Conservation (phyloP, 1,284 basidiomycete species). For the Tilletia caries region DNA sequence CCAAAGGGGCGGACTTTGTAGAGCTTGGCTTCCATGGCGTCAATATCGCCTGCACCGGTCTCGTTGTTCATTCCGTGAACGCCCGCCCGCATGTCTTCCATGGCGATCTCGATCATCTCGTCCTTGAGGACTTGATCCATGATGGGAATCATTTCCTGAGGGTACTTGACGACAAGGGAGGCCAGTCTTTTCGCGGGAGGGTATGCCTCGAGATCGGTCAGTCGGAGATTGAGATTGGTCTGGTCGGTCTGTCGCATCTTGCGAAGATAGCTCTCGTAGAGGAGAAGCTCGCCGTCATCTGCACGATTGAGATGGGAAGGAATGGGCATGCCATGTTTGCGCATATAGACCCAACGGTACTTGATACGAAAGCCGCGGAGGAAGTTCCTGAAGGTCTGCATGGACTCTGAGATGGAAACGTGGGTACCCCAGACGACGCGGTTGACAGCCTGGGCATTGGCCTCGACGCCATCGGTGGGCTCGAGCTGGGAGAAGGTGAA, state of each 20-base stretch:
- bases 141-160: conserved; percentile 91
- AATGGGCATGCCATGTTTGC: conserved; percentile 61
- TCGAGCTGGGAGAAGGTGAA: conserved; percentile 39
- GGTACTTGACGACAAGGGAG: conserved; percentile 72
- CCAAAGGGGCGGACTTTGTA: conserved; percentile 93
- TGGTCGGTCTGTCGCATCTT: conserved; percentile 81
- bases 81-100: conserved; percentile 67
- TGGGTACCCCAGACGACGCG: conserved; percentile 89
- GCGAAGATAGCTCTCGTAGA: conserved; percentile 79
- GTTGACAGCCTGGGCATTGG: conserved; percentile 18
- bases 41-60: conserved; percentile 59
- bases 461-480: conserved; percentile 29
- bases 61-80: conserved; percentile 66
- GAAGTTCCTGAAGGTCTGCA: conserved; percentile 85
- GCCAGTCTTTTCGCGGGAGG: conserved; percentile 75
- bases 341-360: conserved; percentile 75
- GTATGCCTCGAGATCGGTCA: conserved; percentile 81
- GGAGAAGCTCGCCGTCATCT: conserved; percentile 48
- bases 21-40: conserved; percentile 59
- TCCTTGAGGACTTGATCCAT: conserved; percentile 96
- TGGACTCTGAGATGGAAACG: conserved; percentile 82
- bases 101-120: conserved; percentile 51
- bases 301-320: conserved; percentile 18
- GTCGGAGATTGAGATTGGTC: conserved; percentile 86
- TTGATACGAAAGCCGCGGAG: conserved; percentile 88